A percentile compares a stretch with the other conserved stretches of the same genome.
Evolutionary conservation across 2,329 filamentous ascomycete species (phyloP).

Genomic region (Aspergillus latus): DNA sequence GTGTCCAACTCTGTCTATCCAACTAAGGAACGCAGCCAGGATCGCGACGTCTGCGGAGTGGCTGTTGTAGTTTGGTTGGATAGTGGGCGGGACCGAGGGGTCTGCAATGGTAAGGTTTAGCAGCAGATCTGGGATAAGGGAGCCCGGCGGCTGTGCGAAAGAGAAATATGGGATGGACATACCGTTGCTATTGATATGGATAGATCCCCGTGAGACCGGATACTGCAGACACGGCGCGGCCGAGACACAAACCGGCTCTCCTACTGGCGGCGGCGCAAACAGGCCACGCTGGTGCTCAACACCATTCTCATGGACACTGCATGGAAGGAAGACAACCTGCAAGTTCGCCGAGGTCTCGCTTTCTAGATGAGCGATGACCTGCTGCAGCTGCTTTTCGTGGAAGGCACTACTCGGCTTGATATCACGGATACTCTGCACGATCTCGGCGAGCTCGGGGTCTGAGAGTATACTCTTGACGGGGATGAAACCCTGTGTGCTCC

Average conservation of each 20-base stretch:
- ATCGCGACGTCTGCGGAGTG: conserved; percentile 21
- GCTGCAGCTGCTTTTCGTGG: conserved; percentile 9
- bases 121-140: too few relatives aligned
- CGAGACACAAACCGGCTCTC: conserved; percentile 8
- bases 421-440: conserved; percentile 3
- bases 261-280: background rate
- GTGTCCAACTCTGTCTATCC: conserved; percentile 17
- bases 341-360: conserved; percentile 6
- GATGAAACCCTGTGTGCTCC: conserved; percentile 7
- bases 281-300: conserved; percentile 17
- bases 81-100: conserved; percentile 17
- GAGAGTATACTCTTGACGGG: conserved; percentile 4
- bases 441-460: background rate
- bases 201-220: conserved; percentile 23
- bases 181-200: conserved; percentile 18
- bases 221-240: conserved; percentile 23
- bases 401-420: background rate
- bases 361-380: conserved; percentile 6
- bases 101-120: conserved; percentile 9
- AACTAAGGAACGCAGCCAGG: conserved; percentile 21
- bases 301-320: background rate
- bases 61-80: conserved; percentile 21
- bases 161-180: background rate
- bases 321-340: conserved; percentile 6
- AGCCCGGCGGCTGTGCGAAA: background rate